A percentile compares a stretch with the other conserved stretches of the same genome.
These are phyloP conservation scores for Sarocladium oryzae DNA, from an alignment of 2,329 filamentous ascomycete species.

Conservation along the genomic window DNA sequence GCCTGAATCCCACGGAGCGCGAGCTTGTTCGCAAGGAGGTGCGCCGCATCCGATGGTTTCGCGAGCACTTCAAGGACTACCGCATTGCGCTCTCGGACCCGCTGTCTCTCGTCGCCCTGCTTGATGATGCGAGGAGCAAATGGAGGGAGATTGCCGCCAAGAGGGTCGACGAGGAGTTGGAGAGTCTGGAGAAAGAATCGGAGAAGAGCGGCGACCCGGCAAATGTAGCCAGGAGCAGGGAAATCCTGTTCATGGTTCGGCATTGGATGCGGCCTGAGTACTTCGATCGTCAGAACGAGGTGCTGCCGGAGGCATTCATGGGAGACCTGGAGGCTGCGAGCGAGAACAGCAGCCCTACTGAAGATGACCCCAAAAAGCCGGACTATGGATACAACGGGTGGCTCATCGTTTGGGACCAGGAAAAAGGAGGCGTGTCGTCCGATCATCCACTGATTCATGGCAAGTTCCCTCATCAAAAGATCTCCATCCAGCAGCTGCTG, in stretches of 20 bases:
- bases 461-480: conserved; percentile 17
- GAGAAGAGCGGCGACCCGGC: conserved; percentile 2
- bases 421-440: conserved; percentile 11
- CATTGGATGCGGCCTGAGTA: conserved; percentile 12
- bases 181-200: conserved; percentile 11
- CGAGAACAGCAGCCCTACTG: conserved; percentile 3
- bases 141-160: conserved; percentile 14
- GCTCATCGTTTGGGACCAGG: conserved; percentile 15
- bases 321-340: conserved; percentile 10
- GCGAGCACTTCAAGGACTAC: conserved; percentile 16
- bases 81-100: conserved; percentile 11
- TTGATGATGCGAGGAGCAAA: conserved; percentile 14
- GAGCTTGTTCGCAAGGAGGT: conserved; percentile 15
- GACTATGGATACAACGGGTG: conserved; percentile 16
- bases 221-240: conserved; percentile 1
- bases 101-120: conserved; percentile 14
- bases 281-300: conserved; percentile 5
- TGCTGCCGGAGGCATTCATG: conserved; percentile 13
- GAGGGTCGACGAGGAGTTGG: conserved; percentile 12
- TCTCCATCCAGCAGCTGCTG: conserved; percentile 17
- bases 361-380: conserved; percentile 13
- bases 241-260: conserved; percentile 12
- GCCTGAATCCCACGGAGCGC: conserved; percentile 10
- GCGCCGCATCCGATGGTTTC: conserved; percentile 14
- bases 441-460: conserved; percentile 15